These are phyloP conservation scores for Monilinia polystroma DNA, from an alignment of 2,329 filamentous ascomycete species.

Conservation along the genomic window DNA sequence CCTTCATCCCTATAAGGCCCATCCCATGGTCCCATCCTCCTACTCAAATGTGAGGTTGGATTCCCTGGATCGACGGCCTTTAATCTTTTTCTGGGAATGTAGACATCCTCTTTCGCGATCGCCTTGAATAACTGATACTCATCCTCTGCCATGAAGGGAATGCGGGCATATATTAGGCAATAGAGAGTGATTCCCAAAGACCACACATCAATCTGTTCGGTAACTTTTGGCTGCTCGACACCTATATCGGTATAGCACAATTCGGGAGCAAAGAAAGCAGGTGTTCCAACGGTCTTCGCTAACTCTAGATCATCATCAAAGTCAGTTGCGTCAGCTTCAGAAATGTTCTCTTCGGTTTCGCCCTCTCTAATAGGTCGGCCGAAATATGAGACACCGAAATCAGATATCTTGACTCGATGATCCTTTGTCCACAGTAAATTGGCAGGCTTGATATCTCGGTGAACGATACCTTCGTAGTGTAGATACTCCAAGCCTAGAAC, in stretches of 20 bases:
- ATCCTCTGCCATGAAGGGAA: constrained; percentile 89
- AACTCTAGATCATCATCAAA: constrained; percentile 92
- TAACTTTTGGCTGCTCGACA: constrained; percentile 70
- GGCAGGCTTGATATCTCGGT: constrained; percentile 83
- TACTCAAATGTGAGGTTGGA: constrained; percentile 54
- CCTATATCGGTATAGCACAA: constrained; percentile 84
- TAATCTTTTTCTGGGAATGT: constrained; percentile 80
- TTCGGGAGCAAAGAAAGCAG: constrained; percentile 96
- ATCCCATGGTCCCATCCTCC: constrained; percentile 47
- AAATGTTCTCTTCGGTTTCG: constrained; percentile 70
- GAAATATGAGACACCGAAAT: constrained; percentile 97
- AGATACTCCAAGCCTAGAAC: constrained; percentile 92
- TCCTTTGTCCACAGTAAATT: constrained; percentile 86
- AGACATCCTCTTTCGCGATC: constrained; percentile 90
- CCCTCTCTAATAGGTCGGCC: constrained; percentile 82
- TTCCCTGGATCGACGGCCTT: constrained; percentile 67
- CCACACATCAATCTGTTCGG: constrained; percentile 95
- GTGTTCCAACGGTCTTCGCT: constrained; percentile 97
- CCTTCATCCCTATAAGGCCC: constrained; percentile 73
- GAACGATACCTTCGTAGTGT: constrained; percentile 81
- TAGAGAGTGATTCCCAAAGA: constrained; percentile 94
- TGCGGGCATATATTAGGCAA: constrained; percentile 88
- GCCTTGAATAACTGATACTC: constrained; percentile 89
- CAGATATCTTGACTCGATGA: constrained; percentile 92
- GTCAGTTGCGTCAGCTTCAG: constrained; percentile 80